Conservation (phyloP, 169 alveolate species). For the Cryptosporidium felis region DNA sequence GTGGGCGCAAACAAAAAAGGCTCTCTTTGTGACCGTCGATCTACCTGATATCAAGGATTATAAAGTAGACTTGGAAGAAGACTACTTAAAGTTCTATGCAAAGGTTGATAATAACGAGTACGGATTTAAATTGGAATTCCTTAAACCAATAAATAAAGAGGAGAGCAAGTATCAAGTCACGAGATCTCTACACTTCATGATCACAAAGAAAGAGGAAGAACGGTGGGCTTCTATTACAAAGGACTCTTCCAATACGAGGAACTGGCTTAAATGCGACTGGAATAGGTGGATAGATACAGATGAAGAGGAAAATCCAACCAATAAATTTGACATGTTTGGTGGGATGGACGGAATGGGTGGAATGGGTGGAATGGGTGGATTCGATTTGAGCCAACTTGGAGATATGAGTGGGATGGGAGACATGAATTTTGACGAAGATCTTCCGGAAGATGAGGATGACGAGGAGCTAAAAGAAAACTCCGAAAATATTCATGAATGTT, state of each 20-base stretch:
- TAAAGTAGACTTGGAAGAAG: slow-evolving; percentile 72
- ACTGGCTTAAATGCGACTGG: slow-evolving; percentile 79
- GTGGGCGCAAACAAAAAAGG: slow-evolving; percentile 79
- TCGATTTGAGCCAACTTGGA: slow-evolving; percentile 74
- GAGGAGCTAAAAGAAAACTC: slow-evolving; percentile 17
- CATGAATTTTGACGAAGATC: slow-evolving; percentile 70
- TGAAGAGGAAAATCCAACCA: slow-evolving; percentile 78
- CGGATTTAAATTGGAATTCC: slow-evolving; percentile 71
- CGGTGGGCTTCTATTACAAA: slow-evolving; percentile 75
- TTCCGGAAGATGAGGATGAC: slow-evolving; percentile 48
- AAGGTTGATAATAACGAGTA: slow-evolving; percentile 48
- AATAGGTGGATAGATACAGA: slow-evolving; percentile 80
- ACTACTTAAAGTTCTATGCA: slow-evolving; percentile 63
- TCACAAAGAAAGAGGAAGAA: slow-evolving; percentile 72
- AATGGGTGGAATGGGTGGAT: slow-evolving; percentile 73
- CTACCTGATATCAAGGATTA: slow-evolving; percentile 75
- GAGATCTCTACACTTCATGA: slow-evolving; percentile 76
- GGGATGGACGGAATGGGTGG: slow-evolving; percentile 73
- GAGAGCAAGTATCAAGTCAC: slow-evolving; percentile 78
- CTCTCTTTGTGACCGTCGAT: slow-evolving; percentile 77
- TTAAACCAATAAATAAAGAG: slow-evolving; percentile 72
- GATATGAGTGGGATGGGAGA: slow-evolving; percentile 76
- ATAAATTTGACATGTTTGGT: slow-evolving; percentile 73
- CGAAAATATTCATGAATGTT: neutral
- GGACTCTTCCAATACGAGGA: slow-evolving; percentile 72